phyloP scores from a whole-genome alignment of 2,329 filamentous ascomycete genomes.

The Xylariaceae sp. region DNA sequence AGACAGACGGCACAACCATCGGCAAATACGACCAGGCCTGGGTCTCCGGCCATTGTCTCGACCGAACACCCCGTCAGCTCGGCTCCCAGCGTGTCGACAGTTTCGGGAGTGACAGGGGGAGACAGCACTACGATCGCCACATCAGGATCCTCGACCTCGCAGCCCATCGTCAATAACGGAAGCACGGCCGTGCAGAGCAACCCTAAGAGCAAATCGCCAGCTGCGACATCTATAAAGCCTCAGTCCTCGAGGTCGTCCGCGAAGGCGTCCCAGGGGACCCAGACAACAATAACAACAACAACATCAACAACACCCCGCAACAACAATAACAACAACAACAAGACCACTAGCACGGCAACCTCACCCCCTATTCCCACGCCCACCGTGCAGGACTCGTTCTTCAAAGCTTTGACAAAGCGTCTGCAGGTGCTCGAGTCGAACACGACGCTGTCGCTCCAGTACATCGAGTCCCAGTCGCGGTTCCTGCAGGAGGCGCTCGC shows the following conservation, averaged over 20 bases:
- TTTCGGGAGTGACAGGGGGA: slow-evolving; percentile 12
- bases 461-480: slow-evolving; percentile 92
- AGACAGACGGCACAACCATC: slow-evolving; percentile 15
- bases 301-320: slow-evolving; percentile 28
- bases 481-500: slow-evolving; percentile 83
- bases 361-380: slow-evolving; percentile 55
- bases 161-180: slow-evolving; percentile 14
- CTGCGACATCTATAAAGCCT: slow-evolving; percentile 26
- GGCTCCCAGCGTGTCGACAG: slow-evolving; percentile 3
- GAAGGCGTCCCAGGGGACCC: slow-evolving; percentile 24
- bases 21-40: slow-evolving; percentile 10
- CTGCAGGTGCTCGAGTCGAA: slow-evolving; percentile 88
- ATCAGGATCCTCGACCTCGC: slow-evolving; percentile 16
- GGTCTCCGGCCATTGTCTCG: slow-evolving; percentile 8
- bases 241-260: slow-evolving; percentile 23
- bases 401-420: slow-evolving; percentile 92
- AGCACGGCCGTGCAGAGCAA: slow-evolving; percentile 15
- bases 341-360: slow-evolving; percentile 34
- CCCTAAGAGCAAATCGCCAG: slow-evolving; percentile 21
- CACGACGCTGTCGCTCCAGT: slow-evolving; percentile 85
- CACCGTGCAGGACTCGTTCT: slow-evolving; percentile 94
- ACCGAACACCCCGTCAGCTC: slow-evolving; percentile 13
- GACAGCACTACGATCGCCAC: slow-evolving; percentile 11
- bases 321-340: too few species aligned
- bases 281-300: too few species aligned